Evolutionary conservation across 495 filamentous ascomycete genomes (phyloP).

Genomic region (Haplographium delicatum): DNA sequence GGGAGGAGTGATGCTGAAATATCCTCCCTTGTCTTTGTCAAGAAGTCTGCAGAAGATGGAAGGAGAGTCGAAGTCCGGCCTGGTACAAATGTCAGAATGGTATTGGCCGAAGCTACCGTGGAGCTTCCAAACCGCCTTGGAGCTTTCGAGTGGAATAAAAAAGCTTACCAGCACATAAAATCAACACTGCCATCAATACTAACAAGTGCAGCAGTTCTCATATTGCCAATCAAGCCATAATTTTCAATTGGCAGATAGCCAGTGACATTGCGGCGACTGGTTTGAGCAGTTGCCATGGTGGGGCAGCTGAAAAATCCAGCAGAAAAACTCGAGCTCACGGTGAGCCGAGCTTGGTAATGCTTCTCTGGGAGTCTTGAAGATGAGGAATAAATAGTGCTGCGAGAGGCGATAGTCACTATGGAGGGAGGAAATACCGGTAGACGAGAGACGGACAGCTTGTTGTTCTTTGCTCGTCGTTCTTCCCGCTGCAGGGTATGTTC

Average conservation of each 20-base stretch:
- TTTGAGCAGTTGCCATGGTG: too few species aligned
- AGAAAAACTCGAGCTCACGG: too few species aligned
- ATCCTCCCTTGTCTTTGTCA: constrained; percentile 66
- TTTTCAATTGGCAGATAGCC: constrained; percentile 64
- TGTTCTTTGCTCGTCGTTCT: too few species aligned
- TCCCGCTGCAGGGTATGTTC: too few species aligned
- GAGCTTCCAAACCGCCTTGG: not conserved
- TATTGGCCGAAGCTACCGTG: not conserved
- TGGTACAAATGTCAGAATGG: constrained; percentile 21
- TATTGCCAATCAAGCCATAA: constrained; percentile 73
- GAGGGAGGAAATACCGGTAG: too few species aligned
- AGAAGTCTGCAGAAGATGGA: constrained; percentile 62
- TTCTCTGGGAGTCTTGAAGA: too few species aligned
- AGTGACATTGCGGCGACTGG: constrained; percentile 10
- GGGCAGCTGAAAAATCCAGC: too few species aligned
- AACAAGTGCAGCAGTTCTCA: constrained; percentile 69
- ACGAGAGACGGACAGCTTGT: too few species aligned
- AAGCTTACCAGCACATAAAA: constrained; percentile 65
- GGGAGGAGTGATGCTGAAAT: constrained; percentile 57
- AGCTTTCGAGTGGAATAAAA: not conserved
- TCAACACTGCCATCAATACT: constrained; percentile 67
- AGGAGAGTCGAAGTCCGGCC: constrained; percentile 65
- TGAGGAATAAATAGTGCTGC: too few species aligned
- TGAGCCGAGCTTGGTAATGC: too few species aligned
- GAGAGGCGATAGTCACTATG: too few species aligned